A percentile compares a stretch with the other conserved stretches of the same genome.
phyloP scores from a whole-genome alignment of 2,329 filamentous ascomycete species.

The Magnaporthiopsis poae region DNA sequence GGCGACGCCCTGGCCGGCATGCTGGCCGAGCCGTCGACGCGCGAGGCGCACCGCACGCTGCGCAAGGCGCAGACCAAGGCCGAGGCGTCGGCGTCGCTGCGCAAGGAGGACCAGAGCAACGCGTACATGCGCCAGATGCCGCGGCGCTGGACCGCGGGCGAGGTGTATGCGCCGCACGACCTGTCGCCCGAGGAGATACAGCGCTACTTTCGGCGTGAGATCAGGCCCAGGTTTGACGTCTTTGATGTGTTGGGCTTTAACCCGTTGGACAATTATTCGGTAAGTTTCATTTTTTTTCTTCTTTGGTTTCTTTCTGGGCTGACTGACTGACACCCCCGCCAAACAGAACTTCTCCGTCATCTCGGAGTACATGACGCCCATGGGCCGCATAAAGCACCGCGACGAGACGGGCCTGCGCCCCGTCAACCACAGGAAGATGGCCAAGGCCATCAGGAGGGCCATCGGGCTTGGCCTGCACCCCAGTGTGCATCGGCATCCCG shows the following conservation, averaged over 20 bases:
- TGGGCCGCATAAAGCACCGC: slow-evolving; percentile 76
- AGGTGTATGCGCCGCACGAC: slow-evolving; percentile 87
- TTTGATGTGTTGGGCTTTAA: slow-evolving; percentile 72
- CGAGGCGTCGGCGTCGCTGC: slow-evolving; percentile 25
- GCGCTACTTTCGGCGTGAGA: slow-evolving; percentile 59
- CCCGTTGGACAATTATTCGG: slow-evolving; percentile 65
- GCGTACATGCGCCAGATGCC: slow-evolving; percentile 55
- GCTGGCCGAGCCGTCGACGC: slow-evolving; percentile 11
- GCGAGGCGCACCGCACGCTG: not conserved
- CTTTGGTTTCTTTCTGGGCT: no score
- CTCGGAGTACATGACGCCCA: slow-evolving; percentile 74
- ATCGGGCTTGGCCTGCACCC: slow-evolving; percentile 89
- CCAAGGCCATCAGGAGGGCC: slow-evolving; percentile 80
- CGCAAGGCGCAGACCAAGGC: slow-evolving; percentile 3
- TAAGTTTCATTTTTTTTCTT: not conserved
- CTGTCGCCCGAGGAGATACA: slow-evolving; percentile 65
- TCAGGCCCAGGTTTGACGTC: slow-evolving; percentile 53
- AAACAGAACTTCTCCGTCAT: slow-evolving; percentile 82
- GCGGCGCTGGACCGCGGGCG: slow-evolving; percentile 65
- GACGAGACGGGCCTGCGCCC: slow-evolving; percentile 68
- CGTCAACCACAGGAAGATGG: slow-evolving; percentile 84
- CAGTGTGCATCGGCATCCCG: slow-evolving; percentile 79
- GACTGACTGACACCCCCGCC: no score
- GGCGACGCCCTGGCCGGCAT: slow-evolving; percentile 8
- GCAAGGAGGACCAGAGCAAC: slow-evolving; percentile 31